Evolutionary conservation across 2,329 filamentous ascomycete genomes (phyloP).

Genomic region (Monascus ruber): DNA sequence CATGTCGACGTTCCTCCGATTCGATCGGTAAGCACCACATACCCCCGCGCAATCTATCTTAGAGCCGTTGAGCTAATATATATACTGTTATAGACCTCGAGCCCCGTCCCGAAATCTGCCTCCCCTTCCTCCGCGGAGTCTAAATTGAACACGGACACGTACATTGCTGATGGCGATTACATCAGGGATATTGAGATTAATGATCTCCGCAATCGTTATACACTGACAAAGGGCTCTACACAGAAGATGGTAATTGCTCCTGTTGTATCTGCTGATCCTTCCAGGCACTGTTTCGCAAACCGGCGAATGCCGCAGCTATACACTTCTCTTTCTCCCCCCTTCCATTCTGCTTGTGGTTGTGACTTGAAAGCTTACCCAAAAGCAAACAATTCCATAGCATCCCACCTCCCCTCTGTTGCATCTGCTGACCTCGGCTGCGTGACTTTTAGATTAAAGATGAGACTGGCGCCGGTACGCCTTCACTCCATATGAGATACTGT

Average conservation of each 20-base stretch:
- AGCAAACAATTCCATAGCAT: slow-evolving; percentile 47
- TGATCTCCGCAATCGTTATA: slow-evolving; percentile 90
- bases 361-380: slow-evolving; percentile 56
- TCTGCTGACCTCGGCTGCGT: slow-evolving; percentile 86
- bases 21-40: slow-evolving; percentile 39
- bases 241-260: slow-evolving; percentile 99
- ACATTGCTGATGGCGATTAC: slow-evolving; percentile 91
- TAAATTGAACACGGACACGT: slow-evolving; percentile 74
- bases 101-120: slow-evolving; percentile 44
- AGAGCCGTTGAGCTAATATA: slow-evolving; percentile 9
- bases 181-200: slow-evolving; percentile 99
- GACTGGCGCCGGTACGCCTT: slow-evolving; percentile 95
- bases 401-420: slow-evolving; percentile 58
- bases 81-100: slow-evolving; percentile 28
- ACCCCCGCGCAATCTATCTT: neutral
- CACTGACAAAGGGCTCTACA: slow-evolving; percentile 89
- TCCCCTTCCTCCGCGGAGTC: slow-evolving; percentile 38
- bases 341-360: slow-evolving; percentile 40
- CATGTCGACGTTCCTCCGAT: slow-evolving; percentile 83
- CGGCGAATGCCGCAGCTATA: slow-evolving; percentile 25
- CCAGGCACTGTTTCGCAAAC: slow-evolving; percentile 33
- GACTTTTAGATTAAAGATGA: slow-evolving; percentile 96
- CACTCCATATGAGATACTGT: slow-evolving; percentile 30
- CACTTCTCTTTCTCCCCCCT: slow-evolving; percentile 23
- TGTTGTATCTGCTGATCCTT: slow-evolving; percentile 57